These are phyloP conservation scores for Naganishia sp. DNA, from an alignment of 1,284 basidiomycete species.

Conservation along the genomic window DNA sequence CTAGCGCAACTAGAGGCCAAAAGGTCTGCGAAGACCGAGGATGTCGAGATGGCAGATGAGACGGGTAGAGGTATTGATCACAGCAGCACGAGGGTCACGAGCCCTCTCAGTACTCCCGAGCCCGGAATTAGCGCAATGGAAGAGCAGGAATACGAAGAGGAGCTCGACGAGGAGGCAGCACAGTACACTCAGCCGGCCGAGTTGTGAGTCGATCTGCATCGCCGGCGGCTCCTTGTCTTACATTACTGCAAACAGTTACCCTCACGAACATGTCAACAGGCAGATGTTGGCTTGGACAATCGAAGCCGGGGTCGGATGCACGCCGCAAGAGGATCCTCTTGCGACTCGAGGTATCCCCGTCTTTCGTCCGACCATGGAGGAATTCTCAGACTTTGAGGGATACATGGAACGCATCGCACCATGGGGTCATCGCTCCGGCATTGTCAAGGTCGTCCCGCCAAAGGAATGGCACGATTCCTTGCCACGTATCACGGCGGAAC, in stretches of 20 bases:
- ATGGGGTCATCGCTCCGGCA: conserved; percentile 85
- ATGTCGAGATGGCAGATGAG: conserved; percentile 15
- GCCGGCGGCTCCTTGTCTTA: neutral
- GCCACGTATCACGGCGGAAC: conserved; percentile 5
- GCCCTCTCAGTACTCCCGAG: neutral
- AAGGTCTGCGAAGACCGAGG: neutral
- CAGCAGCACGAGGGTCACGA: neutral
- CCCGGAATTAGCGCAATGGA: neutral
- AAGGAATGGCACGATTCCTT: conserved; percentile 73
- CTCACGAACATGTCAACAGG: conserved; percentile 30
- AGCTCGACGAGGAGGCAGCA: conserved; percentile 17
- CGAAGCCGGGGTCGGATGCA: conserved; percentile 19
- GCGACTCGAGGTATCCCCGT: conserved; percentile 87
- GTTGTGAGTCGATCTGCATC: conserved; percentile 22
- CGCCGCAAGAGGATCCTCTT: conserved; percentile 76
- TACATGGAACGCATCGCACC: conserved; percentile 81
- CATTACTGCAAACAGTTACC: conserved; percentile 25
- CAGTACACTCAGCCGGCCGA: conserved; percentile 33
- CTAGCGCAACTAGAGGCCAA: neutral
- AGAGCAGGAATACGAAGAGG: conserved; percentile 4
- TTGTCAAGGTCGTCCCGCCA: conserved; percentile 91
- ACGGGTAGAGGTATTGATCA: neutral
- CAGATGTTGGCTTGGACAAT: conserved; percentile 8
- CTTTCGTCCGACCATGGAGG: conserved; percentile 85
- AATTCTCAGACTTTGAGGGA: conserved; percentile 81